These are phyloP conservation scores for Camillea tinctor DNA, from an alignment of 2,329 filamentous ascomycete genomes.

Conservation along the genomic window DNA sequence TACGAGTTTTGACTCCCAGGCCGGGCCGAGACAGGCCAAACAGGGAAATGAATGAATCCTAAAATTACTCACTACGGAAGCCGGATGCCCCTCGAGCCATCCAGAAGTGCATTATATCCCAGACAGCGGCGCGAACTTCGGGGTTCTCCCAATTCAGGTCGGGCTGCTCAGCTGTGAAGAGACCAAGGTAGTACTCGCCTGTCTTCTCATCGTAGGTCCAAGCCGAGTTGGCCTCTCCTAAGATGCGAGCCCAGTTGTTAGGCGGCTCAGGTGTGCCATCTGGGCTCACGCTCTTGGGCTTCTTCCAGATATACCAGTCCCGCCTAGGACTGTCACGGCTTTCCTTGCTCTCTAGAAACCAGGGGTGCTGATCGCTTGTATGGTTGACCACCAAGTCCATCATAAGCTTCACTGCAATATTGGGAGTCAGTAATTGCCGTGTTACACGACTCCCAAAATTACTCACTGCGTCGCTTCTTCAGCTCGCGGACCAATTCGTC, in stretches of 20 bases:
- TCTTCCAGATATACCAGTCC: slow-evolving; percentile 64
- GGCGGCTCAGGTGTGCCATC: slow-evolving; percentile 65
- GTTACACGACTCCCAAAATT: too few relatives aligned
- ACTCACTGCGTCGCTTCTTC: slow-evolving; percentile 60
- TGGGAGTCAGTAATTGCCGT: too few relatives aligned
- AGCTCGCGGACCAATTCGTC: slow-evolving; percentile 59
- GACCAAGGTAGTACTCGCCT: slow-evolving; percentile 38
- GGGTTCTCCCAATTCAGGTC: slow-evolving; percentile 84
- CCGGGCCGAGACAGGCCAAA: too few relatives aligned
- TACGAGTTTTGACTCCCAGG: too few relatives aligned
- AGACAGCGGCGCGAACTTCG: slow-evolving; percentile 66
- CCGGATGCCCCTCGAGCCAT: slow-evolving; percentile 70
- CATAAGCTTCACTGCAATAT: slow-evolving; percentile 70
- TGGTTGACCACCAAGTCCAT: slow-evolving; percentile 78
- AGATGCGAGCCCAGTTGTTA: slow-evolving; percentile 71
- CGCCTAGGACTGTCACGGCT: slow-evolving; percentile 63
- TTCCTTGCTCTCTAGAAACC: slow-evolving; percentile 66
- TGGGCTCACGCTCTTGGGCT: slow-evolving; percentile 49
- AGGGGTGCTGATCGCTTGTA: slow-evolving; percentile 67
- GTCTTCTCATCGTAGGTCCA: slow-evolving; percentile 1
- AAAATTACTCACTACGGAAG: too few relatives aligned
- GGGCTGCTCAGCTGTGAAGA: slow-evolving; percentile 74
- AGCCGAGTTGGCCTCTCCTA: slow-evolving; percentile 29
- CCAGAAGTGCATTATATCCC: slow-evolving; percentile 77
- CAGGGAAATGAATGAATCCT: too few relatives aligned